Evolutionary conservation across 306 rosid genomes (phyloP), one percentile per base, ranked within the genome.

Genomic region (Ormosia emarginata): DNA sequence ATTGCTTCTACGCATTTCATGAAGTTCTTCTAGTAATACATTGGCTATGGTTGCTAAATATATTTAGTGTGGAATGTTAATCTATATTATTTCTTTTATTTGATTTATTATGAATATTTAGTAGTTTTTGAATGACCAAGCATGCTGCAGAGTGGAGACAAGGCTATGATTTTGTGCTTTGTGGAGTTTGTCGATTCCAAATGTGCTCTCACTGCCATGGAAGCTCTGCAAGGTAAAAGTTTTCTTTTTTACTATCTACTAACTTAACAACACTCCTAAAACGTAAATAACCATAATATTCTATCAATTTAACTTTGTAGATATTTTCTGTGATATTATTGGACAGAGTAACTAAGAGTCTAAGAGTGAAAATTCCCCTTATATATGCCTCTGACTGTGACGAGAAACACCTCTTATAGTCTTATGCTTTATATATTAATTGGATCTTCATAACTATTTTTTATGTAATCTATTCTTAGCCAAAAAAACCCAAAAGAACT

Each of bases 141-240:
- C 59, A 67, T 63, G 39, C 64, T 84, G 88, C 93, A 93, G 98
- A 85, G 83, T 77, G 94, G 97, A 86, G 97, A 90, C 87, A 89
- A 86, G 85, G 92, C 94, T 66, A 56, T 50, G 83, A 89, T 86
- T 49, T 82, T 93, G 78, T 93, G 97, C 86, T 93, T 93, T 79
- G 98, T 93, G 61, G 97, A 91, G 85, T 93, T 93, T 44, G 32
- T 17, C 59, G 94, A 88, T 66, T 18, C 92, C 44, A 86, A 83
- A 39, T 85, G 88, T 84, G 94, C 98, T 70, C 83, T 75, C 72
- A 89, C 92, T 58, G 98, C 94, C 17, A 67, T 91, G 93, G 94
- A 86, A 61, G 89, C 97, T 83, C 91, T 91, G 67, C 92, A 93
- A 84, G 90, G 90, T 82, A 64, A 17, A 30, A 37, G 17, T 8